Evolutionary conservation across 257 asterid genomes (phyloP).

Genomic region (Solanum infundibuliforme): DNA sequence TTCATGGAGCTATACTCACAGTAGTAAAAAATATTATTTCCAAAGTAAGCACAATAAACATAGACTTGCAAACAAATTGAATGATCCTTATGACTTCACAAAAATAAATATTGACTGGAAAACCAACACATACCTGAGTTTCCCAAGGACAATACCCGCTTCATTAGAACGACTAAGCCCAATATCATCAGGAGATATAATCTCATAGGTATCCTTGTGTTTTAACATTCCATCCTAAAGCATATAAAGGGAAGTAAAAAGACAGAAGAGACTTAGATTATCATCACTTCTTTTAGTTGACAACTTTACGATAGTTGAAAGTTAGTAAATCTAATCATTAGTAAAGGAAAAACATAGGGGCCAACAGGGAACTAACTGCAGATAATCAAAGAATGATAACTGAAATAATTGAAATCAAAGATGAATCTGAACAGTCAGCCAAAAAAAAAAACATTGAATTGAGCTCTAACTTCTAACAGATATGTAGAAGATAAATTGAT

Average conservation of each 20-base stretch:
- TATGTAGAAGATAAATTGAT: background rate
- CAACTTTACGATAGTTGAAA: background rate
- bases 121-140: constrained; percentile 62
- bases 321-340: background rate
- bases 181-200: constrained; percentile 87
- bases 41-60: background rate
- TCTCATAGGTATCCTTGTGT: constrained; percentile 83
- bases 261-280: background rate
- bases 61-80: background rate
- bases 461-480: background rate
- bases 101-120: background rate
- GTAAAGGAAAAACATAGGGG: background rate
- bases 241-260: background rate
- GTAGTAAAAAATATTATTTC: background rate
- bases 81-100: background rate
- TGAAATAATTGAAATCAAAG: background rate
- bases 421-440: background rate
- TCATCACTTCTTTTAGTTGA: background rate
- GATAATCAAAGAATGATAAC: background rate
- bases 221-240: constrained; percentile 93
- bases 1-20: background rate
- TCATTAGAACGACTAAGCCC: constrained; percentile 80
- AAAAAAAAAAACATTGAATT: background rate
- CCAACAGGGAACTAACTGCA: background rate
- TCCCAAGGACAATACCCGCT: constrained; percentile 94